Conservation (phyloP, 2,329 filamentous ascomycete genomes). For the Ophiostoma ulmi region DNA sequence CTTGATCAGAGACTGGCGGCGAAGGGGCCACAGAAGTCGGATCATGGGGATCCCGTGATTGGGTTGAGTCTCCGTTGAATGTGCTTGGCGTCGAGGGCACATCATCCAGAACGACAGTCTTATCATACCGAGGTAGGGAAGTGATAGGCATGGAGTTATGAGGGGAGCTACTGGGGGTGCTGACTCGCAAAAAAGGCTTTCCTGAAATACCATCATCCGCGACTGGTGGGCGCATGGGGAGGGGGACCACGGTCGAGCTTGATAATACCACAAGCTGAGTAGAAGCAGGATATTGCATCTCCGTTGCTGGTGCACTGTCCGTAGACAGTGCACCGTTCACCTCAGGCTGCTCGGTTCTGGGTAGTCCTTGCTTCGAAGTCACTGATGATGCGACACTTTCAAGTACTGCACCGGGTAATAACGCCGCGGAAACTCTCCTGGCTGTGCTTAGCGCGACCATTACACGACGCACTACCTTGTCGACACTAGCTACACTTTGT, state of each 20-base stretch:
- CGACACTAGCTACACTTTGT: conserved; percentile 39
- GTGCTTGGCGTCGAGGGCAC: background rate
- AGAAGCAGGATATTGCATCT: background rate
- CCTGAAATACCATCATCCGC: conserved; percentile 51
- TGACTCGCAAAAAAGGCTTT: conserved; percentile 49
- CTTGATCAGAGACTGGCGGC: background rate
- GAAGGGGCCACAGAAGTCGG: background rate
- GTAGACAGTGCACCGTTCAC: background rate
- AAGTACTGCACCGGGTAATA: background rate
- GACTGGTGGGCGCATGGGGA: conserved; percentile 30
- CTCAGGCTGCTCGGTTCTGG: conserved; percentile 12
- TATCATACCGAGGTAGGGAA: conserved; percentile 27
- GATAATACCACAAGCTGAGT: background rate
- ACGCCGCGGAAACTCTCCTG: background rate
- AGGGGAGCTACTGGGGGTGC: conserved; percentile 33
- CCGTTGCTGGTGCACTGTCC: background rate
- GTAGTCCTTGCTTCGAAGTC: conserved; percentile 6
- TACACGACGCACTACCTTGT: conserved; percentile 44
- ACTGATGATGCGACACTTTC: conserved; percentile 15
- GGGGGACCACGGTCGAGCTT: background rate
- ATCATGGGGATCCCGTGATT: background rate
- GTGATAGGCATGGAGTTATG: conserved; percentile 31
- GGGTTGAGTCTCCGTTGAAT: background rate
- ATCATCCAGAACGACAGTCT: background rate
- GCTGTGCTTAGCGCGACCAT: conserved; percentile 34